Conservation (phyloP, 306 rosid genomes). For the Albizia julibrissin region DNA sequence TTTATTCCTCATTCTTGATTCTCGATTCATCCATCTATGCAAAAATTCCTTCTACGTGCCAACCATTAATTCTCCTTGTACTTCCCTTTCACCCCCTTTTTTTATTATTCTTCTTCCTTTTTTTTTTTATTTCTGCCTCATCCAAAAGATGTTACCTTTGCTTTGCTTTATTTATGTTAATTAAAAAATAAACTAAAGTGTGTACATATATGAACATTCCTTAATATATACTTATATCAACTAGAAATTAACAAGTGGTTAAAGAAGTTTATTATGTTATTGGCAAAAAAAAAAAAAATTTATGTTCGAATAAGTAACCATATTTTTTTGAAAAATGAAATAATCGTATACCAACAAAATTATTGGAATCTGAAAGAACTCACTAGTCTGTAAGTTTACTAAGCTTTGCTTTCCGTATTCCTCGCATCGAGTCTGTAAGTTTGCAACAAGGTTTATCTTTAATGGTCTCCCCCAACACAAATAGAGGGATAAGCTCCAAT, state of each 20-base stretch:
- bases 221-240: too few relatives aligned
- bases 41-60: not conserved
- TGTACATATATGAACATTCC: not conserved
- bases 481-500: too few relatives aligned
- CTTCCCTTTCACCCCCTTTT: not conserved
- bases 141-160: not conserved
- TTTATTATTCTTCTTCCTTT: not conserved
- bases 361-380: too few relatives aligned
- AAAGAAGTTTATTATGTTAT: not conserved
- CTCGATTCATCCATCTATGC: conserved; percentile 23
- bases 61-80: not conserved
- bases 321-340: too few relatives aligned
- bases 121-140: too few relatives aligned
- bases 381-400: too few relatives aligned
- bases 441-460: too few relatives aligned
- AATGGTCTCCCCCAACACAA: too few relatives aligned
- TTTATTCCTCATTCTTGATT: conserved; percentile 31
- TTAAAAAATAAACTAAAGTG: not conserved
- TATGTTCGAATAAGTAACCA: not conserved
- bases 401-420: too few relatives aligned
- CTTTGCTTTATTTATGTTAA: not conserved
- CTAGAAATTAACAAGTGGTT: not conserved
- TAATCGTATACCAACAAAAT: too few relatives aligned
- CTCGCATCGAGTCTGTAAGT: too few relatives aligned
- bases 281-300: not conserved